Evolutionary conservation across 2,329 filamentous ascomycete genomes (phyloP).

Genomic region (Trichoderma asperellum): DNA sequence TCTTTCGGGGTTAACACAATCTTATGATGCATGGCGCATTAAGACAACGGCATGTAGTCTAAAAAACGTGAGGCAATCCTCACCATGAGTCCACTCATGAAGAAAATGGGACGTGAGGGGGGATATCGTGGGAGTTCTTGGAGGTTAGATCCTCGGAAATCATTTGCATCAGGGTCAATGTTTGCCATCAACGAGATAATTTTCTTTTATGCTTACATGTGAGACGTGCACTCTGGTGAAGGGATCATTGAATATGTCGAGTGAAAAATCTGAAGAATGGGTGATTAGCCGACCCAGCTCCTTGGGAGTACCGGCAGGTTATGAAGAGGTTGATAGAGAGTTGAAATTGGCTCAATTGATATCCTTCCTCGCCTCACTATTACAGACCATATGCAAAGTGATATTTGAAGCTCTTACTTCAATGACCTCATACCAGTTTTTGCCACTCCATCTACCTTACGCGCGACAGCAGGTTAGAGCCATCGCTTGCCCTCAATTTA

Average conservation of each 20-base stretch:
- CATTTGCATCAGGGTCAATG: conserved; percentile 53
- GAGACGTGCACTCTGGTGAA: conserved; percentile 30
- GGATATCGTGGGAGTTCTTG: conserved; percentile 51
- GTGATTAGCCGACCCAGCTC: neutral
- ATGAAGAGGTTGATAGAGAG: conserved; percentile 18
- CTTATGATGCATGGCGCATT: conserved; percentile 47
- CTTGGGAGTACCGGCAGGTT: neutral
- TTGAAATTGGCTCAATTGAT: conserved; percentile 25
- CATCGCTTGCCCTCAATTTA: neutral
- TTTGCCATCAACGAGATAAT: conserved; percentile 45
- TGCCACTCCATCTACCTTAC: neutral
- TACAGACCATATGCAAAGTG: neutral
- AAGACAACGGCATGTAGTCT: conserved; percentile 54
- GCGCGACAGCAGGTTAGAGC: neutral
- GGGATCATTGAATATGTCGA: conserved; percentile 9
- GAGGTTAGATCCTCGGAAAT: conserved; percentile 54
- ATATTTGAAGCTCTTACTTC: neutral
- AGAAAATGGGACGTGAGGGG: conserved; percentile 46
- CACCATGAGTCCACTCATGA: conserved; percentile 47
- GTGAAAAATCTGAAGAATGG: conserved; percentile 14
- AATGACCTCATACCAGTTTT: neutral
- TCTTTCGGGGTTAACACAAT: conserved; percentile 48
- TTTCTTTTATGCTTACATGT: conserved; percentile 38
- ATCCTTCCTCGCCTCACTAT: conserved; percentile 2
- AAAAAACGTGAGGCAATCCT: conserved; percentile 47